Conservation (phyloP, 73 alveolate species). For the Tetrahymena borealis region DNA sequence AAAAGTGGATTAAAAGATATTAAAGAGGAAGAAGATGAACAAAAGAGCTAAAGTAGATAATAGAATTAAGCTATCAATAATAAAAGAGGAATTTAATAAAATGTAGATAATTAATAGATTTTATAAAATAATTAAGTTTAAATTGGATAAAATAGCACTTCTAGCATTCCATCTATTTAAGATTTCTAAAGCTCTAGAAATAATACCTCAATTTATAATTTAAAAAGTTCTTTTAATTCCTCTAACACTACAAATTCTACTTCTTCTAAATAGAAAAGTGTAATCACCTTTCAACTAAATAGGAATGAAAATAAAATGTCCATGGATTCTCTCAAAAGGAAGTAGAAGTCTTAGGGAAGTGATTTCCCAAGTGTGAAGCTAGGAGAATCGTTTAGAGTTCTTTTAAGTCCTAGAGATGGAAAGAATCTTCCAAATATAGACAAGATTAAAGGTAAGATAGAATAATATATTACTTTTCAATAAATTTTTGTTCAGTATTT, state of each 20-base stretch:
- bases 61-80: too few species aligned
- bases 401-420: not conserved
- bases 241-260: not conserved
- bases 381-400: not conserved
- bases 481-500: not conserved
- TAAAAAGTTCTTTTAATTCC: not conserved
- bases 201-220: not conserved
- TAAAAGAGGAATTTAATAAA: too few species aligned
- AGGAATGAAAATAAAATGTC: not conserved
- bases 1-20: too few species aligned
- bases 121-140: too few species aligned
- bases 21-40: too few species aligned
- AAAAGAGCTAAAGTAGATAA: too few species aligned
- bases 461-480: not conserved
- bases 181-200: not conserved
- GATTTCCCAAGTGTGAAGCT: not conserved
- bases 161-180: not conserved
- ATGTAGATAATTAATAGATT: too few species aligned
- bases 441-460: not conserved
- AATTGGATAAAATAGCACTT: too few species aligned
- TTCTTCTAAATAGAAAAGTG: not conserved
- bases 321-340: not conserved
- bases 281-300: not conserved
- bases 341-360: not conserved
- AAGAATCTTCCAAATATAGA: not conserved